phyloP scores from a whole-genome alignment of 2,329 filamentous ascomycete species.

The Lasiodiplodia theobromae region DNA sequence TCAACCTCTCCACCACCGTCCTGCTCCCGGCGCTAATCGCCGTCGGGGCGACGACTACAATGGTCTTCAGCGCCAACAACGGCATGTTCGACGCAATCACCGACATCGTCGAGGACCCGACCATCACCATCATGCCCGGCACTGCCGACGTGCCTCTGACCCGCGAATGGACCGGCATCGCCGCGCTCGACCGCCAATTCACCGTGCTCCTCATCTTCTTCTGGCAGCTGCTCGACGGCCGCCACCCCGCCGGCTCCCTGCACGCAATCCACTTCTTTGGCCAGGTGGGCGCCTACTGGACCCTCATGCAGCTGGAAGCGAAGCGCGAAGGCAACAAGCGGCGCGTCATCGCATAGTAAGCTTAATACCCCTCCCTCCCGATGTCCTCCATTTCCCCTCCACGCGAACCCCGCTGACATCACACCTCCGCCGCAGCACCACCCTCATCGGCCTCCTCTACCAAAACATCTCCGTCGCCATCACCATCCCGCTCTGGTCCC shows the following conservation, averaged over 20 bases:
- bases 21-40: constrained; percentile 13
- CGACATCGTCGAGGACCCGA: constrained; percentile 55
- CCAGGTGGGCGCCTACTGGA: constrained; percentile 26
- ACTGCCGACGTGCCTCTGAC: constrained; percentile 8
- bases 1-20: constrained; percentile 19
- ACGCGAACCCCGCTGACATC: background rate
- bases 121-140: constrained; percentile 4
- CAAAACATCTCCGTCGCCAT: constrained; percentile 27
- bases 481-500: constrained; percentile 21
- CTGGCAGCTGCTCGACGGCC: constrained; percentile 21
- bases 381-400: background rate
- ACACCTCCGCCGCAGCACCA: background rate
- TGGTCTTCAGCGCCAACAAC: constrained; percentile 31
- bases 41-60: constrained; percentile 1
- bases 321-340: constrained; percentile 13
- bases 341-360: constrained; percentile 20
- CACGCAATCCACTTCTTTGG: constrained; percentile 24
- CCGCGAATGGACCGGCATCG: constrained; percentile 15
- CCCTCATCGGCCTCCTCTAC: constrained; percentile 17
- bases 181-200: constrained; percentile 14
- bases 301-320: constrained; percentile 11
- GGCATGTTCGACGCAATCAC: constrained; percentile 58
- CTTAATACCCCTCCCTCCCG: no score
- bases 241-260: background rate
- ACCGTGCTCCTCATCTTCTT: constrained; percentile 22